phyloP scores from a whole-genome alignment of 768 basidiomycete species.

The Mycena capillaripes region DNA sequence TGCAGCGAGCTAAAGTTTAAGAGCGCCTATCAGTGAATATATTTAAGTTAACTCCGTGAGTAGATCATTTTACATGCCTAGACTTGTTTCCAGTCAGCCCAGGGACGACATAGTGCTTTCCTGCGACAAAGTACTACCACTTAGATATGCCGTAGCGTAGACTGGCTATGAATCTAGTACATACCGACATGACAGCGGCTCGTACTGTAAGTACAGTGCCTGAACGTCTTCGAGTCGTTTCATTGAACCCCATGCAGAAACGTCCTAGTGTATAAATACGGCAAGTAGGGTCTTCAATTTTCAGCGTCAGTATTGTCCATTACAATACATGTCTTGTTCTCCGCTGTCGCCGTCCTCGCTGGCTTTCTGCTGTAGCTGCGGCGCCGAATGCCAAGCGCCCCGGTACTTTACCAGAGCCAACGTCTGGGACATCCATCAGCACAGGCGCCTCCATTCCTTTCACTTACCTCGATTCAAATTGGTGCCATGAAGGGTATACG shows the following conservation, averaged over 20 bases:
- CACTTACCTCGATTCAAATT: slow-evolving; percentile 17
- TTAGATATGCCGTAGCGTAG: too few species aligned
- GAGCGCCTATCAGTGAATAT: too few species aligned
- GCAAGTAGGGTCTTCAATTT: not conserved
- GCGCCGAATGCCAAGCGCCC: not conserved
- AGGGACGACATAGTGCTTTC: too few species aligned
- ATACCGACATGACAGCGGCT: too few species aligned
- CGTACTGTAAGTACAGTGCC: not conserved
- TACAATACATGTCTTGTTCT: not conserved
- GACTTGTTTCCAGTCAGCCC: too few species aligned
- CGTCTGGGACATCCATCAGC: not conserved
- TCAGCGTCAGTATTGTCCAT: not conserved
- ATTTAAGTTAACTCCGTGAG: too few species aligned
- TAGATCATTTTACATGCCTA: too few species aligned
- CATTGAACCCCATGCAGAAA: not conserved
- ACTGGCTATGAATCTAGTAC: too few species aligned
- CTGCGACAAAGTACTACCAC: too few species aligned
- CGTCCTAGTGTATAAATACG: not conserved
- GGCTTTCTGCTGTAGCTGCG: not conserved
- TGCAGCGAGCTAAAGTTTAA: too few species aligned
- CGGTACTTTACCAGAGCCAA: not conserved
- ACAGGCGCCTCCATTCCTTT: slow-evolving; percentile 12
- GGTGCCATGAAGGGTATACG: slow-evolving; percentile 23
- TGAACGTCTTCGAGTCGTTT: not conserved
- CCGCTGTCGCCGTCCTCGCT: not conserved